A percentile compares a stretch with the other conserved stretches of the same genome.
phyloP scores from a whole-genome alignment of 2,329 filamentous ascomycete species.

The Calonectria crousiana region DNA sequence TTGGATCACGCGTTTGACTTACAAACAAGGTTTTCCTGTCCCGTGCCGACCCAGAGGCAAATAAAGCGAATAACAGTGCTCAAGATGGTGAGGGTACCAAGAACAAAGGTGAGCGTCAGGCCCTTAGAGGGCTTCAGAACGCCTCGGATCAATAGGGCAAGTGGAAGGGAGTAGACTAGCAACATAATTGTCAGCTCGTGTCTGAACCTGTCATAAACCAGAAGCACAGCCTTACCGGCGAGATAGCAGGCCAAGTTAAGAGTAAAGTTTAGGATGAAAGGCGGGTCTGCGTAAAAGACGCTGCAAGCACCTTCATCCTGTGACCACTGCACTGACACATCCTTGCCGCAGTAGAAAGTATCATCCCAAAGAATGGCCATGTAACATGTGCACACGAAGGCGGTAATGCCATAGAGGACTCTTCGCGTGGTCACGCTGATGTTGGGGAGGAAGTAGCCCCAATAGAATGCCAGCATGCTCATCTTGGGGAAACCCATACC shows the following conservation, averaged over 20 bases:
- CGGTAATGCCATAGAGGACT: slow-evolving; percentile 46
- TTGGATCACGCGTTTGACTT: neutral
- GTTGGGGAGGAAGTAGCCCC: slow-evolving; percentile 47
- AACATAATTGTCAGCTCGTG: neutral
- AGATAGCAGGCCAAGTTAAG: slow-evolving; percentile 50
- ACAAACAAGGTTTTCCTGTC: slow-evolving; percentile 40
- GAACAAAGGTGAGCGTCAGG: slow-evolving; percentile 32
- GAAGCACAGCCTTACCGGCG: slow-evolving; percentile 36
- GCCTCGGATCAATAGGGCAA: slow-evolving; percentile 45
- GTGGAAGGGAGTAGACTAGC: slow-evolving; percentile 48
- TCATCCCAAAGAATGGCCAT: slow-evolving; percentile 49
- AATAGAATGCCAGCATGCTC: slow-evolving; percentile 53
- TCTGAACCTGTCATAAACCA: neutral
- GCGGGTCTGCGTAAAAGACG: slow-evolving; percentile 49
- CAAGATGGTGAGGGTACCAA: slow-evolving; percentile 34
- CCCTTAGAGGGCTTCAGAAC: slow-evolving; percentile 30
- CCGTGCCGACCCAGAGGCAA: slow-evolving; percentile 34
- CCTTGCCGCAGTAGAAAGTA: slow-evolving; percentile 50
- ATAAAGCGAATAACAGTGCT: slow-evolving; percentile 35
- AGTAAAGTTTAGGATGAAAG: slow-evolving; percentile 51
- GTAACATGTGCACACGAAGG: slow-evolving; percentile 48
- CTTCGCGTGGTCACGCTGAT: slow-evolving; percentile 45
- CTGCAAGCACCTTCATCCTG: slow-evolving; percentile 52
- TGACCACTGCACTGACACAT: slow-evolving; percentile 51
- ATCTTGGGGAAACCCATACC: slow-evolving; percentile 52